These are phyloP conservation scores for Leucocoprinus leucothites DNA, from an alignment of 768 basidiomycete species.

Conservation along the genomic window DNA sequence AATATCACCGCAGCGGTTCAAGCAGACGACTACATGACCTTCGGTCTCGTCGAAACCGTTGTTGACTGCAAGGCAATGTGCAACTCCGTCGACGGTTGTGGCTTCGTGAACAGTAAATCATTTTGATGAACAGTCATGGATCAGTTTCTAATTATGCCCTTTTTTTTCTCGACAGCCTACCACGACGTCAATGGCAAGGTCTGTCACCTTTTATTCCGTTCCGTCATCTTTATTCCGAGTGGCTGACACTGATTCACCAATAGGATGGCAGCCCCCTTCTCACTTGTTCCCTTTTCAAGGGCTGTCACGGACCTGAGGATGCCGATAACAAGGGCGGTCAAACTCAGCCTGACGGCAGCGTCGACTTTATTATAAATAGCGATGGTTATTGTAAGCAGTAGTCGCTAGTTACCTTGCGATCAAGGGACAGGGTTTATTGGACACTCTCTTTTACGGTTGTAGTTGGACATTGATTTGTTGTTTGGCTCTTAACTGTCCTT, in stretches of 20 bases:
- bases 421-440: neutral
- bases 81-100: slow-evolving; percentile 26
- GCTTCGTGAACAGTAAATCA: slow-evolving; percentile 30
- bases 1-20: slow-evolving; percentile 29
- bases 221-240: neutral
- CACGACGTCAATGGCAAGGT: slow-evolving; percentile 36
- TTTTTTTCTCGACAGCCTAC: slow-evolving; percentile 22
- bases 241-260: neutral
- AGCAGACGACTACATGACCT: slow-evolving; percentile 32
- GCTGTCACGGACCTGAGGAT: slow-evolving; percentile 24
- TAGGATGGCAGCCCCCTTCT: slow-evolving; percentile 32
- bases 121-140: neutral
- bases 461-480: too few relatives aligned
- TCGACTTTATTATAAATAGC: slow-evolving; percentile 28
- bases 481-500: too few relatives aligned
- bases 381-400: slow-evolving; percentile 29
- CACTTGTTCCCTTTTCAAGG: slow-evolving; percentile 31
- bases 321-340: slow-evolving; percentile 32
- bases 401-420: neutral
- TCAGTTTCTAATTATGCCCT: neutral
- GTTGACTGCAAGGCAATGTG: slow-evolving; percentile 32
- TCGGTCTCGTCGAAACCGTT: slow-evolving; percentile 28
- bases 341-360: slow-evolving; percentile 29
- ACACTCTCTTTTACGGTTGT: too few relatives aligned
- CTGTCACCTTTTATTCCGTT: neutral